Percentiles rank a stretch among this genome's conserved stretches.
phyloP scores from a whole-genome alignment of 192 early-diverging fungal species.

The Entomortierella chlamydospora region DNA sequence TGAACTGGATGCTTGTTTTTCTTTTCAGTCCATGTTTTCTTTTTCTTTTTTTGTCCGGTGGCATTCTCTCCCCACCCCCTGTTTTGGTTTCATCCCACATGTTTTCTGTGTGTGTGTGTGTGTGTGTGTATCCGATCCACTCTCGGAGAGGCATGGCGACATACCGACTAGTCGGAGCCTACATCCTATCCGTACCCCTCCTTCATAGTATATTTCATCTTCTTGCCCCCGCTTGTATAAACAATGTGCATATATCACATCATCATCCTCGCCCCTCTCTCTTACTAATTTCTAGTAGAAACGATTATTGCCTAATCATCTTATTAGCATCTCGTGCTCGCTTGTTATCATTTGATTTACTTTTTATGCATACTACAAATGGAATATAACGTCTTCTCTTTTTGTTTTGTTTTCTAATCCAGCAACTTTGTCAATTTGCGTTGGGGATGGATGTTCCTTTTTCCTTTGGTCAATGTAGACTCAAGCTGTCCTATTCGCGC shows the following conservation, averaged over 20 bases:
- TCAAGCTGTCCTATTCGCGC: constrained; percentile 22
- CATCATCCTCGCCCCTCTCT: background rate
- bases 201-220: too few relatives aligned
- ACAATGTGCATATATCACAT: background rate
- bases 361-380: background rate
- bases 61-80: constrained; percentile 15
- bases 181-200: too few relatives aligned
- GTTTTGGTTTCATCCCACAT: constrained; percentile 15
- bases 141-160: too few relatives aligned
- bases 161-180: too few relatives aligned
- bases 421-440: too few relatives aligned
- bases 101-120: too few relatives aligned
- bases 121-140: too few relatives aligned
- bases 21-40: background rate
- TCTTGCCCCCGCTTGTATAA: background rate
- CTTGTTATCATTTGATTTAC: constrained; percentile 1
- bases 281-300: background rate
- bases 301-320: constrained; percentile 2
- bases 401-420: too few relatives aligned
- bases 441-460: background rate
- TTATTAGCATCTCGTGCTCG: background rate
- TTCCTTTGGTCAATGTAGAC: constrained; percentile 1
- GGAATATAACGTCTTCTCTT: too few relatives aligned
- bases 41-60: background rate
- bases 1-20: background rate